phyloP scores from a whole-genome alignment of 768 basidiomycete species.

The Filobasidium wieringae region DNA sequence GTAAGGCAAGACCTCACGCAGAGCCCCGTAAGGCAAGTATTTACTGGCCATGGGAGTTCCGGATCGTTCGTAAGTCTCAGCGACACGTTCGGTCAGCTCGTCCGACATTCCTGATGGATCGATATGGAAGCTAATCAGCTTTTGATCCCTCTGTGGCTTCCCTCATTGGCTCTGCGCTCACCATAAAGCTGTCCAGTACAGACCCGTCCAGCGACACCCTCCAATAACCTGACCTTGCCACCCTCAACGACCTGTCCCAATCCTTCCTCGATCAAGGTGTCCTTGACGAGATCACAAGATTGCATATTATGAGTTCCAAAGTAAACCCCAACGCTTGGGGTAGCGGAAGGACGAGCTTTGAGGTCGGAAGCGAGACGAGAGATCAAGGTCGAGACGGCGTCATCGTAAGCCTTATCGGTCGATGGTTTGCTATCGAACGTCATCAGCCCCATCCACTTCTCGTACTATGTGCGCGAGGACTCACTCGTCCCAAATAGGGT shows the following conservation, averaged over 20 bases:
- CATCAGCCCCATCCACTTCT: background rate
- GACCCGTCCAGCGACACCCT: conserved; percentile 54
- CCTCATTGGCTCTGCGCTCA: conserved; percentile 34
- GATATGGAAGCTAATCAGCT: no score
- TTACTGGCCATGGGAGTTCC: conserved; percentile 65
- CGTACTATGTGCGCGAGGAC: conserved; percentile 5
- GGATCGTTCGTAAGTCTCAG: conserved; percentile 45
- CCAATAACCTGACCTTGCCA: conserved; percentile 42
- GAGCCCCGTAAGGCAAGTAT: conserved; percentile 39
- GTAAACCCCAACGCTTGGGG: conserved; percentile 51
- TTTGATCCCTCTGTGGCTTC: background rate
- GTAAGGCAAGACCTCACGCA: conserved; percentile 63
- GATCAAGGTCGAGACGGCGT: conserved; percentile 51
- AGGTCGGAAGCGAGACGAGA: conserved; percentile 46
- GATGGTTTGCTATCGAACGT: conserved; percentile 23
- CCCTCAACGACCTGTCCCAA: conserved; percentile 42
- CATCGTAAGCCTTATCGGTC: conserved; percentile 64
- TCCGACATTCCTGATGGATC: conserved; percentile 66
- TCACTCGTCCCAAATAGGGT: conserved; percentile 36
- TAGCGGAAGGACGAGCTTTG: conserved; percentile 16
- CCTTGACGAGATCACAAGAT: conserved; percentile 53
- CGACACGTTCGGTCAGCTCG: conserved; percentile 60
- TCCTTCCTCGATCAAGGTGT: conserved; percentile 49
- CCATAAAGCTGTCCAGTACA: conserved; percentile 75
- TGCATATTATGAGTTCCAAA: conserved; percentile 81